Evolutionary conservation across 345 rosid genomes (phyloP).

Genomic region (Geranium brycei): DNA sequence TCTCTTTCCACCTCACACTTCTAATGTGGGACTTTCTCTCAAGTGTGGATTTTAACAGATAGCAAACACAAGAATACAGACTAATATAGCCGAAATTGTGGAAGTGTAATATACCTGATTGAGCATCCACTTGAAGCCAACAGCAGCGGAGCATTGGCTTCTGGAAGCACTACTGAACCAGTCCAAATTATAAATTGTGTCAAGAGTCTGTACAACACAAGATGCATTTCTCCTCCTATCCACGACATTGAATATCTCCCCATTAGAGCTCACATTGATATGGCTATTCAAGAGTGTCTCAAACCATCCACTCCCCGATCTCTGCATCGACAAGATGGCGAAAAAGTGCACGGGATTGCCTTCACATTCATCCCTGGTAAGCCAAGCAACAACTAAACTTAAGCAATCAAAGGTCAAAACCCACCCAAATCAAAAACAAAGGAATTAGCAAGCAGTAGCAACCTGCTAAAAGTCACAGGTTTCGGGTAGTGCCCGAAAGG

Average conservation of each 20-base stretch:
- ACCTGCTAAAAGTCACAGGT: constrained; percentile 80
- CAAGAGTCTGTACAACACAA: constrained; percentile 46
- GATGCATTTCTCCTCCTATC: constrained; percentile 58
- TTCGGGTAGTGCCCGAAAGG: constrained; percentile 61
- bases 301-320: constrained; percentile 99
- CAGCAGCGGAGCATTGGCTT: constrained; percentile 89
- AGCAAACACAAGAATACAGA: too few species aligned
- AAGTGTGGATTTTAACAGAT: too few species aligned
- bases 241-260: constrained; percentile 66
- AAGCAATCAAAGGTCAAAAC: constrained; percentile 1
- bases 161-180: constrained; percentile 83
- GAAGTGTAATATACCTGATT: constrained; percentile 52
- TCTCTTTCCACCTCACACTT: too few species aligned
- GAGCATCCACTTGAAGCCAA: constrained; percentile 99
- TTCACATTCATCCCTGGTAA: constrained; percentile 58
- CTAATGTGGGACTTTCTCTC: too few species aligned
- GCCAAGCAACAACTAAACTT: background rate
- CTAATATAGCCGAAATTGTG: too few species aligned
- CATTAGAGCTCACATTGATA: constrained; percentile 77
- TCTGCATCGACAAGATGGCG: constrained; percentile 86
- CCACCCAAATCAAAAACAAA: constrained; percentile 1
- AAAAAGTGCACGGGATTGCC: constrained; percentile 69
- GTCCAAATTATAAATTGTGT: constrained; percentile 78
- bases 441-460: background rate
- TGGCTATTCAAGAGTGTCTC: constrained; percentile 94